Evolutionary conservation across 2,329 filamentous ascomycete species (phyloP), one percentile per base, ranked within the genome.

Genomic region (Botrytis pseudocinerea): DNA sequence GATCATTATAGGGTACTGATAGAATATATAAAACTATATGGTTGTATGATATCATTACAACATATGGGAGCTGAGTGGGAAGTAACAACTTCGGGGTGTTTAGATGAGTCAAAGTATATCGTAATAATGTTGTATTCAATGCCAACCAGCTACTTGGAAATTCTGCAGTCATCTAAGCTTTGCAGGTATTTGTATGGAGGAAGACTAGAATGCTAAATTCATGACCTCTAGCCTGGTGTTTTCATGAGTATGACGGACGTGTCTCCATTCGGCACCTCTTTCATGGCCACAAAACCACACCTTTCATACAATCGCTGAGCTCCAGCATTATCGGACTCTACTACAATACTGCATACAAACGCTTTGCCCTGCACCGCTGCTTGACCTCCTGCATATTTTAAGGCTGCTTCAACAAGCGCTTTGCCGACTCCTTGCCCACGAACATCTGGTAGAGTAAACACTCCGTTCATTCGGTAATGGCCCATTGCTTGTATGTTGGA

Each of bases 391-490:
- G 80, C 81, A 69, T 78, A 76, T 54, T 77, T 74, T 42, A 80
- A 76, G 25, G 79, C 80, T 18, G 74, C 76, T 46, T 77, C 76
- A 65, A 82, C 78, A 40, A 84, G 76, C 2, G 76, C 76, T 72
- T 79, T 80, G 16, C 80, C 82, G 46, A 83, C 76, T 16, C 83
- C 82, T 66, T 78, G 78, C 1, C 82, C 80, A 22, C 82, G 81
- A 71, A 79, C 79, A 66, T 81, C 77, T 54, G 82, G 82, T n/a
- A 77, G 73, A 14, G 82, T 83, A 73, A 82, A 84, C 74, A 84
- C 81, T 32, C 80, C 82, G 68, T 81, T 80, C 59, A 84, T 77
- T 51, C 81, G 79, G 73, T 78, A 83, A 72, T 79, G 78, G 20
- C 48, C 20, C 14, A 79, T 72, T 54, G 40, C 22, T 32, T 57